Conservation (phyloP, 2,329 filamentous ascomycete genomes). For the Aureobasidium namibiae region DNA sequence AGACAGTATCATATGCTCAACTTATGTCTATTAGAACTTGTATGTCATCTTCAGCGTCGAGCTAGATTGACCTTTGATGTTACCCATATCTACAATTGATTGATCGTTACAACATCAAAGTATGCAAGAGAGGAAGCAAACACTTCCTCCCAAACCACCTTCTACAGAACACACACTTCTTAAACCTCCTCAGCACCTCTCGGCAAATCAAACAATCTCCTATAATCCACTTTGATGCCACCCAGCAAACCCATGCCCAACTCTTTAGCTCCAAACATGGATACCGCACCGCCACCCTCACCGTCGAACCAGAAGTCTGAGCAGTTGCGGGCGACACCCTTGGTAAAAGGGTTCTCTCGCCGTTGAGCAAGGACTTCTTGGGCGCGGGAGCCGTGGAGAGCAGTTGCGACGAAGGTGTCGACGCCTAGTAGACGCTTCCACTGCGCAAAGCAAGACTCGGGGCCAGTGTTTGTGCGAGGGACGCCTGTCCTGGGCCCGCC, state of each 20-base stretch:
- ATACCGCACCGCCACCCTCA: constrained; percentile 36
- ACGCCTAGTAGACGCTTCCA: constrained; percentile 83
- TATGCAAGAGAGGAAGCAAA: background rate
- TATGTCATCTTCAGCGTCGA: too few relatives aligned
- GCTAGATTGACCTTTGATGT: too few relatives aligned
- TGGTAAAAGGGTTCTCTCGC: constrained; percentile 73
- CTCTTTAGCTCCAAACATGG: constrained; percentile 63
- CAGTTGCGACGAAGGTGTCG: constrained; percentile 88
- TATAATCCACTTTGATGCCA: constrained; percentile 77
- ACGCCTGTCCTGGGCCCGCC: constrained; percentile 43
- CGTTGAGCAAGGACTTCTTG: constrained; percentile 38
- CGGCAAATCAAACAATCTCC: constrained; percentile 80
- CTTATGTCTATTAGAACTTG: background rate
- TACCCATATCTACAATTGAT: background rate
- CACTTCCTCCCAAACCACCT: background rate
- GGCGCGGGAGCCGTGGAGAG: constrained; percentile 61
- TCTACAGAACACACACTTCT: background rate
- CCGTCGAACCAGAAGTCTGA: constrained; percentile 95
- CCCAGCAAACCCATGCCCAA: constrained; percentile 68
- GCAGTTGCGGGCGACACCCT: constrained; percentile 80
- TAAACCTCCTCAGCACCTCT: constrained; percentile 40
- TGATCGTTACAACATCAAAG: background rate
- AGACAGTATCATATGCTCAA: too few relatives aligned
- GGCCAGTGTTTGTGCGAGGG: constrained; percentile 35
- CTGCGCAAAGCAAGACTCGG: constrained; percentile 61